A percentile compares a stretch with the other conserved stretches of the same genome.
phyloP scores from a whole-genome alignment of 805 yeast species.

The Pichia ethanolica region DNA sequence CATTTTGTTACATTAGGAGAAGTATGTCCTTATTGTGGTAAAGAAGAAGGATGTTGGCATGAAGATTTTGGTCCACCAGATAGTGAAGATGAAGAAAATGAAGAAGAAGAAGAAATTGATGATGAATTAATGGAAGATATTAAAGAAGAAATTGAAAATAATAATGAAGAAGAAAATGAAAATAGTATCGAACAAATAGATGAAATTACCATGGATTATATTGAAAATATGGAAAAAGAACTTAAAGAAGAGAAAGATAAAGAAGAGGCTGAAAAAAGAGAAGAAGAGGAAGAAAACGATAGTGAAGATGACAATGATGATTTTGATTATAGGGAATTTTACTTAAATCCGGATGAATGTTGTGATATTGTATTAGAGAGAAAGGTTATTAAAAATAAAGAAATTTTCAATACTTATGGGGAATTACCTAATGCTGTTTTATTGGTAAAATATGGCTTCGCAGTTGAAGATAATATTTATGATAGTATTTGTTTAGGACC shows the following conservation, averaged over 20 bases:
- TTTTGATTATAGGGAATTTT: slow-evolving; percentile 27
- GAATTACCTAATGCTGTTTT: slow-evolving; percentile 58
- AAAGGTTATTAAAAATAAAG: slow-evolving; percentile 41
- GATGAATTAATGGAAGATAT: slow-evolving; percentile 12
- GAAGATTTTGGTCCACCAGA: slow-evolving; percentile 24
- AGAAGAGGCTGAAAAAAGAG: slow-evolving; percentile 18
- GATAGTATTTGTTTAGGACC: slow-evolving; percentile 54
- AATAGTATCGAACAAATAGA: slow-evolving; percentile 18
- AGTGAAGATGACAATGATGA: slow-evolving; percentile 15
- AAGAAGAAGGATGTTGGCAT: slow-evolving; percentile 27
- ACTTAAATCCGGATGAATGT: slow-evolving; percentile 41
- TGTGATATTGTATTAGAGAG: slow-evolving; percentile 59
- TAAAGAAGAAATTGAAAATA: slow-evolving; percentile 13
- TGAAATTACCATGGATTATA: slow-evolving; percentile 1
- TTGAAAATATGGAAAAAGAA: neutral
- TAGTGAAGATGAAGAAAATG: slow-evolving; percentile 24
- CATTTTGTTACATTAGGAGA: slow-evolving; percentile 50
- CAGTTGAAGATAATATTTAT: slow-evolving; percentile 42
- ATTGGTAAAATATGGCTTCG: slow-evolving; percentile 74
- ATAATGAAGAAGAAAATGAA: slow-evolving; percentile 17
- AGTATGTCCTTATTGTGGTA: slow-evolving; percentile 31
- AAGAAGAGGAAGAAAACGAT: slow-evolving; percentile 18
- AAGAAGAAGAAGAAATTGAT: slow-evolving; percentile 9
- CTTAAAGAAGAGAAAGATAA: slow-evolving; percentile 9
- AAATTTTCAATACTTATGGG: slow-evolving; percentile 81